Evolutionary conservation across 306 rosid species (phyloP), one percentile per base, ranked within the genome.

Genomic region (Quercus robur): DNA sequence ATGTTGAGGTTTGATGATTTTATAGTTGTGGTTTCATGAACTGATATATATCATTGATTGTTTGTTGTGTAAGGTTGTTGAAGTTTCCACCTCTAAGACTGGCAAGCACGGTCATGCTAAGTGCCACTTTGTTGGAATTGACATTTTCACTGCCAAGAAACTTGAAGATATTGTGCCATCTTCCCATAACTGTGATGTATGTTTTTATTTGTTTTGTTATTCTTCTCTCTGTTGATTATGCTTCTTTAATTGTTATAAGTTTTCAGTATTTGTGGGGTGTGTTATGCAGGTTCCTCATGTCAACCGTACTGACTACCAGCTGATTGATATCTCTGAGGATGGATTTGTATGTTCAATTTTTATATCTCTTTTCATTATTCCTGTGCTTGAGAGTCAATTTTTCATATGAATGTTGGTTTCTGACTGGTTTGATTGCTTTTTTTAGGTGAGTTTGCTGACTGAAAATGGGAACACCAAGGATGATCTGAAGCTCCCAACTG

Each of bases 41-140:
- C 46, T 80, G 68, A 78, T 58, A 59, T 19, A 4, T 59, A 14
- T 64, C 38, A 35, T 20, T n/a, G 41, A 3, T 70, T 77, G n/a
- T 67, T 81, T 26, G 41, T n/a, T 83, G 13, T 35, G n/a, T 41
- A 19, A 70, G 75, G 77, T 82, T 25, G 76, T 81, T 67, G 89
- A 26, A 83, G 73, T 83, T 75, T 79, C 77, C 28, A 86, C 89
- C 67, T 86, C 89, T 67, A 86, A 86, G 82, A 86, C 89, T 26
- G 89, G 89, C 21, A 86, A 86, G 87, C 89, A 86, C 15, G 89
- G 89, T 51, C 89, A 86, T 49, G 89, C 89, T 1, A 86, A 86
- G 83, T 91, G 96, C n/a, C 96, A 91, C 82, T 91, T 91, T 80
- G 96, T 91, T 73, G 96, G 81, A 17, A 89, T 91, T 84, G 96